Base-by-base conservation (phyloP, 768 basidiomycete genomes). In the Podaxis sp. region DNA sequence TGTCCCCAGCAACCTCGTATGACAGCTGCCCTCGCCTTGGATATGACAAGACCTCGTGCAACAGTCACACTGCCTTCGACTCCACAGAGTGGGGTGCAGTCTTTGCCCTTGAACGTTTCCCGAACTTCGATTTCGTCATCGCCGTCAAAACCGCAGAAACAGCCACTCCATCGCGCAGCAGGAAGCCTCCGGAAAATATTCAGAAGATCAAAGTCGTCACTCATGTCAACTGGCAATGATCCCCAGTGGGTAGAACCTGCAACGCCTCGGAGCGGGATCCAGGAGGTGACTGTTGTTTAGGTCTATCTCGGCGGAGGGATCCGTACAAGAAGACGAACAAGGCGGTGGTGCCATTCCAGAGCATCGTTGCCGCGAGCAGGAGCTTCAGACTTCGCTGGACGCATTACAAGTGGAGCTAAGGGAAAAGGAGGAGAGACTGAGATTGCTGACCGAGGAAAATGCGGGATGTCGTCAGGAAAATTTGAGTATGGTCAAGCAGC, bases 201-300 rank as follows among this genome's bases (percentile, higher is more conserved):
- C 42, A 21, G 61, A 71, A 80, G 42, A 7, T 21, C 42, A 0
- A 44, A 16, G 9, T 14, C 42, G 1, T 44, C 42, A 16, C n/a
- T 44, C 18, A 44, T 16, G 9, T 44, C 42, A 6, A 44, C 42
- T 14, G 18, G 16, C n/a, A 5, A 2, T 18, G 42, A 44, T 44
- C n/a, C n/a, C 14, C 42, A n/a, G 42, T 44, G 18, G 16, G 42
- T 44, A 16, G 14, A 18, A 16, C 18, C 18, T 6, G 14, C 14
- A 44, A 44, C 42, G 18, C 0, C 42, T 9, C 3, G 16, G 18
- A 44, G 32, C 32, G 32, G 7, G 7, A 32, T 32, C 7, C 16
- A 44, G 42, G 42, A n/a, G n/a, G 6, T 44, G 16, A 44, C 42
- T 16, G 6, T 18, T 16, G 7, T 18, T 44, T 6, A 44, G n/a